Conservation (phyloP, 2,329 filamentous ascomycete genomes). For the Ophiostoma piceae region DNA sequence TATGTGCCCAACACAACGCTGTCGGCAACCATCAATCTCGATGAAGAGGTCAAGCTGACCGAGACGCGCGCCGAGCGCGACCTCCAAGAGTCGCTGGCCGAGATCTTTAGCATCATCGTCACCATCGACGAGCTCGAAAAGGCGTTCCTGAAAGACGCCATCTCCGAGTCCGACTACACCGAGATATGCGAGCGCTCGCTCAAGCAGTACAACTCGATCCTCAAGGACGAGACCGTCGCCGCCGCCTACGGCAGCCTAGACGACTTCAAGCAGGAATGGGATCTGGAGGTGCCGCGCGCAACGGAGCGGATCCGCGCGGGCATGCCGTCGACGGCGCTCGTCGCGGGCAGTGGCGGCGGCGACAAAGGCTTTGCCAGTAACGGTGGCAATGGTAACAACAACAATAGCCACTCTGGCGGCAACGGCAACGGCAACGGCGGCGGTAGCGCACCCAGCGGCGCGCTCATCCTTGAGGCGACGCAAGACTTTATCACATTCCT, state of each 20-base stretch:
- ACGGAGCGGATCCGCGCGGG: constrained; percentile 89
- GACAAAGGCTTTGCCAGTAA: constrained; percentile 34
- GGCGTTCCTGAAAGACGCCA: constrained; percentile 91
- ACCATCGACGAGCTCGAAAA: constrained; percentile 94
- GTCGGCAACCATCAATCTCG: constrained; percentile 85
- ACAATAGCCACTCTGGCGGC: constrained; percentile 38
- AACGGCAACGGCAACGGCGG: constrained; percentile 34
- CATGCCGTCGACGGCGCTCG: constrained; percentile 76
- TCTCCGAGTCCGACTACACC: constrained; percentile 86
- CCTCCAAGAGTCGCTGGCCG: constrained; percentile 89
- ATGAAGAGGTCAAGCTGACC: constrained; percentile 89
- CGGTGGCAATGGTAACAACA: constrained; percentile 47
- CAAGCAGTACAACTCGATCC: constrained; percentile 93
- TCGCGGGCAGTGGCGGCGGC: constrained; percentile 40
- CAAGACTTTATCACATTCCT: constrained; percentile 99
- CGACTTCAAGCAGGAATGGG: constrained; percentile 86
- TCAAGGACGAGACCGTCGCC: constrained; percentile 88
- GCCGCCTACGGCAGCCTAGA: constrained; percentile 82
- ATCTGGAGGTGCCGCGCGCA: constrained; percentile 91
- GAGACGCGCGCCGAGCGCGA: constrained; percentile 84
- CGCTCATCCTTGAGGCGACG: constrained; percentile 80
- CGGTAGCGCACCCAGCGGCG: constrained; percentile 41
- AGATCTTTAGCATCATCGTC: constrained; percentile 95
- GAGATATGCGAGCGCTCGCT: constrained; percentile 91
- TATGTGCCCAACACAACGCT: constrained; percentile 81